phyloP scores from a whole-genome alignment of 495 filamentous ascomycete species.

The Hapsidospora chrysogenum region DNA sequence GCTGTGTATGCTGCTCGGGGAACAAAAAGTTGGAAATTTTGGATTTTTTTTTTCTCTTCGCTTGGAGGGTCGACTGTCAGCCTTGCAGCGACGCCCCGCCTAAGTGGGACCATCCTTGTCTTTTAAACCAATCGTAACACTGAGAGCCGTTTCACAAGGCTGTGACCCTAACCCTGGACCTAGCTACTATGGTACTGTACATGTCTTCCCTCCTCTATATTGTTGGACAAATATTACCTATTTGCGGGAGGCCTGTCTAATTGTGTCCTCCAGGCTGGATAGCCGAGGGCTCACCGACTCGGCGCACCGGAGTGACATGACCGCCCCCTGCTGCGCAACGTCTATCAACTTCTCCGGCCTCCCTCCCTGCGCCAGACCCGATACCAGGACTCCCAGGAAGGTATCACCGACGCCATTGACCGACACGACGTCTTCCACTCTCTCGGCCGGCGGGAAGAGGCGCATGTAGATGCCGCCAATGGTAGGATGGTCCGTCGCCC shows the following conservation, averaged over 20 bases:
- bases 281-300: conserved; percentile 48
- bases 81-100: conserved; percentile 1
- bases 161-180: too few relatives aligned
- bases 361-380: conserved; percentile 37
- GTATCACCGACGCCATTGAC: conserved; percentile 95
- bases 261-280: conserved; percentile 11
- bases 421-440: conserved; percentile 57
- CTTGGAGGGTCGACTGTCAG: conserved; percentile 1
- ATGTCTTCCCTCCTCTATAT: too few relatives aligned
- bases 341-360: conserved; percentile 31
- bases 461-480: conserved; percentile 78
- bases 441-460: conserved; percentile 51
- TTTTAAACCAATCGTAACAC: too few relatives aligned
- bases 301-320: conserved; percentile 52
- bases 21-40: neutral
- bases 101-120: neutral
- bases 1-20: too few relatives aligned
- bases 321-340: conserved; percentile 59
- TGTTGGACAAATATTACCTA: neutral
- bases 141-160: neutral
- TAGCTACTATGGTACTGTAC: too few relatives aligned
- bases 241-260: neutral
- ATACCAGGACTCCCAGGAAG: conserved; percentile 64
- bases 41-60: conserved; percentile 3
- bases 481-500: conserved; percentile 27